Conservation (phyloP, 306 rosid species). For the Aeschynomene evenia region DNA sequence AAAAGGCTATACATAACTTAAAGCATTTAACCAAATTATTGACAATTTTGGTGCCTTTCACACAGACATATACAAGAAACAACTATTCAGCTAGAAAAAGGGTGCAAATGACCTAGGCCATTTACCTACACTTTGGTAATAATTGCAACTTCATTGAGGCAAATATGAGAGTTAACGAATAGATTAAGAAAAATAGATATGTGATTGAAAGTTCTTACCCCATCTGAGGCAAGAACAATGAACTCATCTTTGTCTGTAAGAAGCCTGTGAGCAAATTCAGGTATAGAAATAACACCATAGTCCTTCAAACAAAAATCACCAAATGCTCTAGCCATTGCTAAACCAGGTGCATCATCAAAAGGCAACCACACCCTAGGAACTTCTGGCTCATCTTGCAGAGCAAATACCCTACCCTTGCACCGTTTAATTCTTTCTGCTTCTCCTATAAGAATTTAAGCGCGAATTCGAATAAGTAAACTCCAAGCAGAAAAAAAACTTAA, state of each 20-base stretch:
- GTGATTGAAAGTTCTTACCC: constrained; percentile 54
- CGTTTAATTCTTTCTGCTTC: constrained; percentile 92
- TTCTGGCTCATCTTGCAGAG: constrained; percentile 96
- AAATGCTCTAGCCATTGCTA: constrained; percentile 99
- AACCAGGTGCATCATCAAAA: constrained; percentile 91
- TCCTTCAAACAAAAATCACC: constrained; percentile 97
- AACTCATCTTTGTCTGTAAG: constrained; percentile 83
- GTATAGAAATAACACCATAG: constrained; percentile 91
- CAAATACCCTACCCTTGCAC: constrained; percentile 94
- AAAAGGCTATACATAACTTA: not conserved
- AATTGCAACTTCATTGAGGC: not conserved
- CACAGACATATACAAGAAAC: not conserved
- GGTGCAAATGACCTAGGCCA: not conserved
- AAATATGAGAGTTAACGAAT: not conserved
- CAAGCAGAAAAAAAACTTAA: constrained; percentile 20
- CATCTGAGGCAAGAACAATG: constrained; percentile 94
- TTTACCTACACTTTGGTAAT: not conserved
- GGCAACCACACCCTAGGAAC: constrained; percentile 95
- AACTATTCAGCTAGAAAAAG: not conserved
- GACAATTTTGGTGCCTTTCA: constrained; percentile 13
- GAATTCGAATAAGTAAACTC: constrained; percentile 7
- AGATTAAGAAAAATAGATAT: not conserved
- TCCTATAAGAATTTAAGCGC: constrained; percentile 39
- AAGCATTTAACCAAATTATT: not conserved
- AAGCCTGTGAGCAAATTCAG: constrained; percentile 73